phyloP scores from a whole-genome alignment of 495 filamentous ascomycete species.

The Trichoderma reesei region DNA sequence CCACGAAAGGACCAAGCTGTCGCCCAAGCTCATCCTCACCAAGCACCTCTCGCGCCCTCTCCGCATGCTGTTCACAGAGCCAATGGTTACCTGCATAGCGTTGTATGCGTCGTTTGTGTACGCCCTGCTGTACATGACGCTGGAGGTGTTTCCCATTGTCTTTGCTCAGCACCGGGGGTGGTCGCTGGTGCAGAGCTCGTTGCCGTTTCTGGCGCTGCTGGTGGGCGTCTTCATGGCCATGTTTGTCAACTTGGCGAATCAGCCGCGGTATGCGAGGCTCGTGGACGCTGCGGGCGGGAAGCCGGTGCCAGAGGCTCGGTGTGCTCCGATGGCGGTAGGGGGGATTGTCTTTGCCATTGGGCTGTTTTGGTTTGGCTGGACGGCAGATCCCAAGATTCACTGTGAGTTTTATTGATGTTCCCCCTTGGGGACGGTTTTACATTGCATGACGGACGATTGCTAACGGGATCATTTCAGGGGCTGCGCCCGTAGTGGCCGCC shows the following conservation, averaged over 20 bases:
- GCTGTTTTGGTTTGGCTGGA: constrained; percentile 58
- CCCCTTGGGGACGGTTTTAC: too few species aligned
- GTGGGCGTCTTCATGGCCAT: constrained; percentile 51
- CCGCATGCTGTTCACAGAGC: constrained; percentile 55
- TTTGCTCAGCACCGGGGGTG: constrained; percentile 26
- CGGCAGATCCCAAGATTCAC: constrained; percentile 33
- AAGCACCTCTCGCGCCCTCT: constrained; percentile 57
- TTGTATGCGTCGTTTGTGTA: constrained; percentile 55
- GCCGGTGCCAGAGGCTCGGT: constrained; percentile 42
- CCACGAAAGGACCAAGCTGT: constrained; percentile 52
- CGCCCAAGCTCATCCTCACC: constrained; percentile 47
- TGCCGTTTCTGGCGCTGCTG: constrained; percentile 42
- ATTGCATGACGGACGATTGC: constrained; percentile 15
- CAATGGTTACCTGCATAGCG: constrained; percentile 57
- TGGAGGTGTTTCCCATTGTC: constrained; percentile 55
- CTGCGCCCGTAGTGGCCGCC: constrained; percentile 13
- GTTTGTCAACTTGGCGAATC: constrained; percentile 41
- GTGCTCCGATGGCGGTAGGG: constrained; percentile 46
- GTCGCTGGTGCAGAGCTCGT: constrained; percentile 26
- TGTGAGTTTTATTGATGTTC: too few species aligned
- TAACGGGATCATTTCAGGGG: constrained; percentile 24
- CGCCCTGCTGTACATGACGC: constrained; percentile 56
- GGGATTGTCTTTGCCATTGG: constrained; percentile 43
- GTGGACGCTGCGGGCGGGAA: constrained; percentile 35
- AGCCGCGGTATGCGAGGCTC: constrained; percentile 5